These are phyloP conservation scores for Dujonia santamariae DNA, from an alignment of 1,139 yeast species.

Conservation along the genomic window DNA sequence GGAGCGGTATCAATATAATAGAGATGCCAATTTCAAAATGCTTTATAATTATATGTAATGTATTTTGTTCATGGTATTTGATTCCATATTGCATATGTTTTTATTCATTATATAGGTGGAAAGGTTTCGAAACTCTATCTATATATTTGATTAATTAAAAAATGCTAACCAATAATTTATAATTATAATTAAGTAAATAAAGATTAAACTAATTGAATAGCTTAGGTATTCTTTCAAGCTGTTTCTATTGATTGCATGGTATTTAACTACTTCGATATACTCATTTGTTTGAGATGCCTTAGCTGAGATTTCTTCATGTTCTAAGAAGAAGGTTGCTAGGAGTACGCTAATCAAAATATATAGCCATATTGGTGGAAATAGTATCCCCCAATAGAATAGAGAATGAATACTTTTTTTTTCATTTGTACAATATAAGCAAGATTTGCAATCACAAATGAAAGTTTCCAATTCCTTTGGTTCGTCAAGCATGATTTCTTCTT, in stretches of 20 bases:
- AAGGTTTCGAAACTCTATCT: no score
- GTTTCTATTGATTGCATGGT: not conserved
- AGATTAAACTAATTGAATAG: not conserved
- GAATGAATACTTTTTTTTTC: not conserved
- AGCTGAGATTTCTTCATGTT: not conserved
- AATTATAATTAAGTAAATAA: not conserved
- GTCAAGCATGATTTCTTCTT: conserved; percentile 3
- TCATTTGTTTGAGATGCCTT: no score
- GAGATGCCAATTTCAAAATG: no score
- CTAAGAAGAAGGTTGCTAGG: not conserved
- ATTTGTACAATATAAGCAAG: conserved; percentile 13
- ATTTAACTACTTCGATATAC: not conserved
- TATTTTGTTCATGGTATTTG: no score
- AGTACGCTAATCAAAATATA: conserved; percentile 8
- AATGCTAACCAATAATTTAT: not conserved
- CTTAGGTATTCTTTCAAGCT: not conserved
- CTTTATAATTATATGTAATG: no score
- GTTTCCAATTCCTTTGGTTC: not conserved
- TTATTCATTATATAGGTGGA: no score
- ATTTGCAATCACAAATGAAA: conserved; percentile 15
- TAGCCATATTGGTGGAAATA: conserved; percentile 24
- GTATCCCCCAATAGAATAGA: conserved; percentile 16
- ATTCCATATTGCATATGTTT: no score
- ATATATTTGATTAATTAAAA: no score
- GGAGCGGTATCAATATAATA: no score